These are phyloP conservation scores for Nigrospora osmanthi DNA, from an alignment of 2,329 filamentous ascomycete genomes.

Conservation along the genomic window DNA sequence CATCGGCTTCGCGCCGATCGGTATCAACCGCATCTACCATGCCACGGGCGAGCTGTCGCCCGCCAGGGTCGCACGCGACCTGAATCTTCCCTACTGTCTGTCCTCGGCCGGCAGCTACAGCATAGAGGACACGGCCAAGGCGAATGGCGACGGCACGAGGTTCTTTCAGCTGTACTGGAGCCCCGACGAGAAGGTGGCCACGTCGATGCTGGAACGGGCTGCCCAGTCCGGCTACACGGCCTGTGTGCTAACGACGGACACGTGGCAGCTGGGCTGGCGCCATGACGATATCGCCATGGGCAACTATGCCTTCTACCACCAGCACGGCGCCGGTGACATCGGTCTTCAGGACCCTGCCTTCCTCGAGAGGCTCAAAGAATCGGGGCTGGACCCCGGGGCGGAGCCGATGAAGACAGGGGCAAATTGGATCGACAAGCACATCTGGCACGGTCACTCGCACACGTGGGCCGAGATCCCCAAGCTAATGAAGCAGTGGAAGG, in stretches of 20 bases:
- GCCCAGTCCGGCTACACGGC: slow-evolving; percentile 45
- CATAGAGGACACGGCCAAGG: slow-evolving; percentile 50
- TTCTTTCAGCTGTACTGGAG: slow-evolving; percentile 61
- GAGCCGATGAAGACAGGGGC: slow-evolving; percentile 46
- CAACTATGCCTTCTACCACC: slow-evolving; percentile 58
- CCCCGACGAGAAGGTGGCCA: slow-evolving; percentile 43
- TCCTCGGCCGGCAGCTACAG: slow-evolving; percentile 46
- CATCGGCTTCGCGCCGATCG: slow-evolving; percentile 57
- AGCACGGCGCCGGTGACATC: slow-evolving; percentile 45
- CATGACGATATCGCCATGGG: slow-evolving; percentile 47
- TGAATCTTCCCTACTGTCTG: slow-evolving; percentile 52
- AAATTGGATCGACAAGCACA: slow-evolving; percentile 53
- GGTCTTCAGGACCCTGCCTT: slow-evolving; percentile 54
- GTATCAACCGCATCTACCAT: slow-evolving; percentile 60
- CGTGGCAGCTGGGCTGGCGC: slow-evolving; percentile 56
- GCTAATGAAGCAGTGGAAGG: slow-evolving; percentile 52
- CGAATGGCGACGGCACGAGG: slow-evolving; percentile 42
- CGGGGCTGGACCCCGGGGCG: slow-evolving; percentile 42
- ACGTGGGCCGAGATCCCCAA: slow-evolving; percentile 57
- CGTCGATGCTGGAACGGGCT: slow-evolving; percentile 46
- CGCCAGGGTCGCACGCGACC: slow-evolving; percentile 49
- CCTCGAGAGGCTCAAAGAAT: slow-evolving; percentile 39
- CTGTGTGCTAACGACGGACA: slow-evolving; percentile 54
- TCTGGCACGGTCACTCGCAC: slow-evolving; percentile 56
- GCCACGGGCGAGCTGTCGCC: slow-evolving; percentile 49